A percentile compares a stretch with the other conserved stretches of the same genome.
Conservation (phyloP, 2,329 filamentous ascomycete genomes). For the Colletotrichum sp. region DNA sequence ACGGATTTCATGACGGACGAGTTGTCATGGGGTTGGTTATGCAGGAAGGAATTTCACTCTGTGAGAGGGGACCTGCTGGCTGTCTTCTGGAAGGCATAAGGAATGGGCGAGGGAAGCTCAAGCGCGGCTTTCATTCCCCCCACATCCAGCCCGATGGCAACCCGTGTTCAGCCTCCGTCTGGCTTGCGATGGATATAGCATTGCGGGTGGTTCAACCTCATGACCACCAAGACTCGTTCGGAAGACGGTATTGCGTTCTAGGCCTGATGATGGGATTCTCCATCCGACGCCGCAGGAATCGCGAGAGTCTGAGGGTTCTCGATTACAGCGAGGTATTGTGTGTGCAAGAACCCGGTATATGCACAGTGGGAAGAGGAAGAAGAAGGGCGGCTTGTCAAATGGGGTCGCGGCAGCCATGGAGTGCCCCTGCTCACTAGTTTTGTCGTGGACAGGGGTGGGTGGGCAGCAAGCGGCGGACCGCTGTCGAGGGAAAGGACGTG, state of each 20-base stretch:
- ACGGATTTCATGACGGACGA: background rate
- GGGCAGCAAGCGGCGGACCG: background rate
- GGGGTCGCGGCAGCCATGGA: conserved; percentile 10
- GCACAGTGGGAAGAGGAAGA: background rate
- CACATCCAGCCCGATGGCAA: background rate
- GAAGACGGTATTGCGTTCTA: background rate
- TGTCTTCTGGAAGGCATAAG: conserved; percentile 4
- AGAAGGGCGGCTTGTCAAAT: conserved; percentile 4
- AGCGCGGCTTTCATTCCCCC: background rate
- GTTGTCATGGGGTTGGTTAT: background rate
- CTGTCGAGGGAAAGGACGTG: background rate
- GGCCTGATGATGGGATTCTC: background rate
- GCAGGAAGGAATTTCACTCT: background rate
- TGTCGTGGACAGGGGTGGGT: conserved; percentile 5
- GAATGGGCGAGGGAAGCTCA: background rate
- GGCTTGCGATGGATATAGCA: background rate
- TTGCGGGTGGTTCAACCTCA: background rate
- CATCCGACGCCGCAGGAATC: background rate
- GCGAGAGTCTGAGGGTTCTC: background rate
- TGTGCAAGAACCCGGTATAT: background rate
- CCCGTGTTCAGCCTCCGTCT: background rate
- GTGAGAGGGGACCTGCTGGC: background rate
- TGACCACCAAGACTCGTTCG: background rate
- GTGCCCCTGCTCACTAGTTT: conserved; percentile 3
- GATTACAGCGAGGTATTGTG: background rate